Percentiles rank a stretch among this genome's conserved stretches.
phyloP scores from a whole-genome alignment of 139 green algal genomes.

The Gonium pectorale region DNA sequence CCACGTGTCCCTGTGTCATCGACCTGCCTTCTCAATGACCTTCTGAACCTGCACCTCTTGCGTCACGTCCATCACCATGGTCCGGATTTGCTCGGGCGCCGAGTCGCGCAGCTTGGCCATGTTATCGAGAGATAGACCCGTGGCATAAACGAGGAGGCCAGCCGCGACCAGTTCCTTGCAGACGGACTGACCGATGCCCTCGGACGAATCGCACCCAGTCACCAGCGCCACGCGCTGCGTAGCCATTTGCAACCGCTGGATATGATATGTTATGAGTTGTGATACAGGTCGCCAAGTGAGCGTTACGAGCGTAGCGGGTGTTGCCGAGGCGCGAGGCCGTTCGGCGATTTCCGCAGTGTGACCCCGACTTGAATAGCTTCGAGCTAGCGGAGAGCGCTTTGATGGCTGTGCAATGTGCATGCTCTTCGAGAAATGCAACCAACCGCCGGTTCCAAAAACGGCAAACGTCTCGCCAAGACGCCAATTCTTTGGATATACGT shows the following conservation, averaged over 20 bases:
- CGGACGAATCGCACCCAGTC: not conserved
- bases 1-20: not conserved
- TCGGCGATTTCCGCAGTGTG: too few relatives aligned
- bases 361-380: too few relatives aligned
- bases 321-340: too few relatives aligned
- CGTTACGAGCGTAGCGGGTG: too few relatives aligned
- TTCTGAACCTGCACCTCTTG: not conserved
- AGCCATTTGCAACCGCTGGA: not conserved
- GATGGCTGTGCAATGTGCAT: too few relatives aligned
- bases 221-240: not conserved
- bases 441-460: too few relatives aligned
- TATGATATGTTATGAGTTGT: too few relatives aligned
- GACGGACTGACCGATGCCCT: constrained; percentile 2
- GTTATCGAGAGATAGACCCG: not conserved
- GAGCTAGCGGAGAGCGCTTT: too few relatives aligned
- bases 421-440: too few relatives aligned
- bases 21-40: not conserved
- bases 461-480: too few relatives aligned
- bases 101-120: not conserved
- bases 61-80: constrained; percentile 18
- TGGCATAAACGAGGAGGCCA: not conserved
- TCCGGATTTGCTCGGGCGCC: not conserved
- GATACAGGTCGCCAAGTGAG: too few relatives aligned
- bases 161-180: not conserved
- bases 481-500: too few relatives aligned